Conservation (phyloP, 768 basidiomycete genomes). For the Boletus tylopilopsis region DNA sequence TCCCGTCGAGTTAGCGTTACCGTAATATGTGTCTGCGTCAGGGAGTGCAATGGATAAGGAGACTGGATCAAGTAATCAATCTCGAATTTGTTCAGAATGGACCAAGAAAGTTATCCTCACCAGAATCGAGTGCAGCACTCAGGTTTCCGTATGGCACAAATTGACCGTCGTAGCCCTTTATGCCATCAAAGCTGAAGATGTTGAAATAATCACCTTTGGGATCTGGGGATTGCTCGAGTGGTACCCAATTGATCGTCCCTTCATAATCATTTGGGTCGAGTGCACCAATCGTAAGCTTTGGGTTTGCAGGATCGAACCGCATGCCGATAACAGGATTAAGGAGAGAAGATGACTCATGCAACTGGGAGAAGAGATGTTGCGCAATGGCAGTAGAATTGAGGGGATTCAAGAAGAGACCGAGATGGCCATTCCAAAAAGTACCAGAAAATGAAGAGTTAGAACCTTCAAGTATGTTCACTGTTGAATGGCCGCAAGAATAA, state of each 20-base stretch:
- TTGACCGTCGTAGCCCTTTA: slow-evolving; percentile 29
- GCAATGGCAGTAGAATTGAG: slow-evolving; percentile 11
- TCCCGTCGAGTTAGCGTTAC: slow-evolving; percentile 17
- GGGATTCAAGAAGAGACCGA: slow-evolving; percentile 25
- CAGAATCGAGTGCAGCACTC: slow-evolving; percentile 23
- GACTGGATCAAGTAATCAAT: slow-evolving; percentile 9
- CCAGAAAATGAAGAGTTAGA: slow-evolving; percentile 1
- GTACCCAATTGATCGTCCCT: slow-evolving; percentile 31
- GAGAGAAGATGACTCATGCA: slow-evolving; percentile 20
- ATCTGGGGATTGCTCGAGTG: slow-evolving; percentile 18
- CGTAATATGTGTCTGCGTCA: slow-evolving; percentile 14
- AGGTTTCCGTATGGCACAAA: slow-evolving; percentile 20
- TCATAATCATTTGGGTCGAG: slow-evolving; percentile 31
- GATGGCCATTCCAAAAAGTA: slow-evolving; percentile 17
- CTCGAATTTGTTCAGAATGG: background rate
- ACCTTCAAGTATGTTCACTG: slow-evolving; percentile 25
- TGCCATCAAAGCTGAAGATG: slow-evolving; percentile 22
- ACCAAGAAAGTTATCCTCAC: slow-evolving; percentile 10
- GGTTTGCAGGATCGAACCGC: slow-evolving; percentile 27
- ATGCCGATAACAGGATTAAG: slow-evolving; percentile 31
- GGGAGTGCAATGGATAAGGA: slow-evolving; percentile 17
- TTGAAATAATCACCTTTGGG: slow-evolving; percentile 16
- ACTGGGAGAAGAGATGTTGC: slow-evolving; percentile 14
- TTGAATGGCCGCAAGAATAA: background rate
- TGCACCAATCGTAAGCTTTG: slow-evolving; percentile 30